phyloP scores from a whole-genome alignment of 2,329 filamentous ascomycete species.

The Ascomycota sp. region DNA sequence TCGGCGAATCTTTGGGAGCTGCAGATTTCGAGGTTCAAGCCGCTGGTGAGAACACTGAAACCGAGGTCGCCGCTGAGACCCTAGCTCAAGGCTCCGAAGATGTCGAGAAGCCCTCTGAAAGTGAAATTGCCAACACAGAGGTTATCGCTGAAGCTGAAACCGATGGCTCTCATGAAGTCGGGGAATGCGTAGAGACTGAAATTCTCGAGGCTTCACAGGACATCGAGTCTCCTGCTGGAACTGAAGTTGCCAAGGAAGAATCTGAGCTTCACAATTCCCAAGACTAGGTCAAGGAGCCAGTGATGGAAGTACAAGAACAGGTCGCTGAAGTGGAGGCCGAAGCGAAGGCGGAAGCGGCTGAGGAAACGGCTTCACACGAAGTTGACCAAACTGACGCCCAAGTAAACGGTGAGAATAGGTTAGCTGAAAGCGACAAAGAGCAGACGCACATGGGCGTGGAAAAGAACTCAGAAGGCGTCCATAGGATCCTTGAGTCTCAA shows the following conservation, averaged over 20 bases:
- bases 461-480: too few species aligned
- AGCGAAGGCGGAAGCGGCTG: slow-evolving; percentile 1
- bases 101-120: too few species aligned
- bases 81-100: not conserved
- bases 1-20: too few species aligned
- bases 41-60: not conserved
- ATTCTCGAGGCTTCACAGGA: too few species aligned
- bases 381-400: not conserved
- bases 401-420: not conserved
- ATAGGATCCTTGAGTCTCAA: too few species aligned
- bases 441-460: too few species aligned
- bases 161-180: too few species aligned
- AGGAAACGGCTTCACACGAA: not conserved
- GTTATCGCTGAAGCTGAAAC: slow-evolving; percentile 1
- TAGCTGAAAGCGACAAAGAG: not conserved
- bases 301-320: not conserved
- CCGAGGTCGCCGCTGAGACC: not conserved
- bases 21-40: too few species aligned
- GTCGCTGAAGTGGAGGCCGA: slow-evolving; percentile 1
- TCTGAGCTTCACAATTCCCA: not conserved
- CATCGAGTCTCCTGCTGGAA: not conserved
- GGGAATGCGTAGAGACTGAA: too few species aligned
- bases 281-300: not conserved
- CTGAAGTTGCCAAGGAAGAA: not conserved
- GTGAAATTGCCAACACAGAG: not conserved